A percentile compares a stretch with the other conserved stretches of the same genome.
Conservation (phyloP, 176 grass and related monocot species). For the Zizania latifolia region DNA sequence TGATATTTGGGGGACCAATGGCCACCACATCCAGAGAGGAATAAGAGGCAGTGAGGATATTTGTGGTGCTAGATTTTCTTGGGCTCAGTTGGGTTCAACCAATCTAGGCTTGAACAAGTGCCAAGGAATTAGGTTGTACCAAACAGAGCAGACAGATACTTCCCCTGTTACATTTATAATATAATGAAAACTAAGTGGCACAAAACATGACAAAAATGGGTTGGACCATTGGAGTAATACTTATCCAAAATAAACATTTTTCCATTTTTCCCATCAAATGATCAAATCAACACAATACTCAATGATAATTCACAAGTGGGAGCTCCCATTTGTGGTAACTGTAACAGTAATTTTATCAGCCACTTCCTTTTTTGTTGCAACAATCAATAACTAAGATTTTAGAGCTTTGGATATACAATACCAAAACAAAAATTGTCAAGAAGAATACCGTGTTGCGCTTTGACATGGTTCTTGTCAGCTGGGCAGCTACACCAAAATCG, state of each 20-base stretch:
- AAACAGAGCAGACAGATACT: not conserved
- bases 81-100: not conserved
- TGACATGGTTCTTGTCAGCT: conserved; percentile 98
- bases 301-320: conserved; percentile 13
- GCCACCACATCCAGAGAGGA: not conserved
- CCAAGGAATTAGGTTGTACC: not conserved
- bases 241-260: conserved; percentile 10
- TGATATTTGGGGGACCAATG: not conserved
- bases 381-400: not conserved
- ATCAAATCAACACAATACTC: not conserved
- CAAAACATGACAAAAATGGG: not conserved
- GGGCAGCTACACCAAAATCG: conserved; percentile 97
- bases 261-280: not conserved
- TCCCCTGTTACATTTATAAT: not conserved
- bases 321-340: not conserved
- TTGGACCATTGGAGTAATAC: not conserved
- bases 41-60: not conserved
- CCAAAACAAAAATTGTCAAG: conserved; percentile 20
- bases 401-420: conserved; percentile 15
- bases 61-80: not conserved
- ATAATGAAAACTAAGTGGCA: not conserved
- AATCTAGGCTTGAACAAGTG: not conserved
- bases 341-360: conserved; percentile 1
- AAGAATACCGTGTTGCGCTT: conserved; percentile 95
- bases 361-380: conserved; percentile 4